Percentiles rank a stretch among this genome's conserved stretches.
phyloP scores from a whole-genome alignment of 176 grass and related monocot species.

The Elaeis guineensis region DNA sequence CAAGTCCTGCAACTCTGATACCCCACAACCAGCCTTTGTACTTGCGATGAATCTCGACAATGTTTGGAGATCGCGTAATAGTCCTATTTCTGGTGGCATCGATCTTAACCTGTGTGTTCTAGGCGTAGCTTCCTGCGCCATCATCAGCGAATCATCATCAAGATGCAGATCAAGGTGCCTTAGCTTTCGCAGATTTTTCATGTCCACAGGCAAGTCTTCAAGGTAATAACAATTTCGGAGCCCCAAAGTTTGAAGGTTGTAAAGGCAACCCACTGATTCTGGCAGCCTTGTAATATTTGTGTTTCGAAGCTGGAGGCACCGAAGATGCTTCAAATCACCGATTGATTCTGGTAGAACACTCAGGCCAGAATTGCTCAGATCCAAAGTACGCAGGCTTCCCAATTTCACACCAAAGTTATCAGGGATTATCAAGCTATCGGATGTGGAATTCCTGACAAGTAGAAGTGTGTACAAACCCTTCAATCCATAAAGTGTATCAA shows the following conservation, averaged over 20 bases:
- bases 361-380: constrained; percentile 28
- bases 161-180: constrained; percentile 43
- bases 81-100: constrained; percentile 32
- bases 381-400: constrained; percentile 20
- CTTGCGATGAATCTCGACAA: constrained; percentile 34
- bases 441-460: constrained; percentile 12
- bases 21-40: not conserved
- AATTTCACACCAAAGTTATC: constrained; percentile 16
- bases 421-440: constrained; percentile 1
- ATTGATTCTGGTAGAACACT: constrained; percentile 25
- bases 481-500: constrained; percentile 1
- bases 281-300: constrained; percentile 30
- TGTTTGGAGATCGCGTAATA: constrained; percentile 24
- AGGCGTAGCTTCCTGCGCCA: not conserved
- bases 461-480: constrained; percentile 25
- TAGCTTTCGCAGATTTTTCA: constrained; percentile 21
- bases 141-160: constrained; percentile 7
- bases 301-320: constrained; percentile 32
- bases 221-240: constrained; percentile 37
- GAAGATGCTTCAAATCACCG: constrained; percentile 35
- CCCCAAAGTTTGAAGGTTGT: constrained; percentile 42
- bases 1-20: constrained; percentile 24
- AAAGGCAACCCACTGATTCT: constrained; percentile 11
- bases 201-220: constrained; percentile 22
- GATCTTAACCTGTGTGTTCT: constrained; percentile 1